Evolutionary conservation across 257 asterid species (phyloP), one percentile per base, ranked within the genome.

Genomic region (Jacaranda mimosifolia): DNA sequence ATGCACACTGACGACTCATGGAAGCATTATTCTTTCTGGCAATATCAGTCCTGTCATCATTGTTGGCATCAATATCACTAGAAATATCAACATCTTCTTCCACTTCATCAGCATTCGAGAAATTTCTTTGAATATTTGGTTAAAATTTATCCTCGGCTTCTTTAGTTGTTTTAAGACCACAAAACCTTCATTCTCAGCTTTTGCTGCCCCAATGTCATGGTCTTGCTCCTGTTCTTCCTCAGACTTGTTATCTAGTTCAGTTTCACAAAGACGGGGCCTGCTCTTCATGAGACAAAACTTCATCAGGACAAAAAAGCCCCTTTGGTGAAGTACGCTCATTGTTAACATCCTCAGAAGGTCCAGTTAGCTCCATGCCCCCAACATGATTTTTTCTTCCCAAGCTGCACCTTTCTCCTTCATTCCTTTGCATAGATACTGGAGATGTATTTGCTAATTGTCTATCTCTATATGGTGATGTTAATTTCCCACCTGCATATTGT

Each of bases 31-130:
- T n/a, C n/a, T n/a, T n/a, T n/a, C n/a, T n/a, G n/a, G n/a, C n/a
- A n/a, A n/a, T n/a, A n/a, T n/a, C n/a, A n/a, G n/a, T 51, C 42
- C 75, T 86, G 73, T 84, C 91, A 56, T 83, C 85, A 74, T 81
- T 76, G 63, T 59, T 72, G 75, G 73, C 83, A 64, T 83, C 88
- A 68, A 63, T 45, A 63, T 83, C 87, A 77, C 75, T 68, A 70
- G 78, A 79, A 19, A 55, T 68, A 68, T 80, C 84, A 11, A 64
- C 52, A 67, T 75, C 79, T 64, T 79, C 88, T 69, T 79, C 81
- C 65, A 43, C 73, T 70, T 59, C 80, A 77, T 73, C 51, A 66
- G 32, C 57, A 42, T 63, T 53, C 48, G 45, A 26, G 66, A 26
- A 35, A 53, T 12, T 39, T 21, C 42, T 57, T 65, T 63, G 77